Conservation (phyloP, 495 filamentous ascomycete species). For the Neurospora sp. region DNA sequence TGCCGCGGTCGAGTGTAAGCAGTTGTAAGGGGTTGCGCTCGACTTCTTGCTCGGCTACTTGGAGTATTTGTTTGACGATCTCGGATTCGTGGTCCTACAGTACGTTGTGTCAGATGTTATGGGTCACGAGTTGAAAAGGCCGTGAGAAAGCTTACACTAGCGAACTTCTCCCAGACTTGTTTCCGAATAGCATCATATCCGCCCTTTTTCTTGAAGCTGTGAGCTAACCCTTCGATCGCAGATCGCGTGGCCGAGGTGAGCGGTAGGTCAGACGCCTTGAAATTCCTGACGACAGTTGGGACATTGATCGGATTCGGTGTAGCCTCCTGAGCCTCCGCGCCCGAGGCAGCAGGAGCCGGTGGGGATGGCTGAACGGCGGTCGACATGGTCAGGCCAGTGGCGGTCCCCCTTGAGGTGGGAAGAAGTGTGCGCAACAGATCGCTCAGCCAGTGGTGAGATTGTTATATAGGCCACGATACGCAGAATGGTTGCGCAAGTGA, state of each 20-base stretch:
- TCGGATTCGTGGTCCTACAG: conserved; percentile 54
- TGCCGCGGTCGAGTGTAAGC: conserved; percentile 65
- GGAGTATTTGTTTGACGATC: conserved; percentile 55
- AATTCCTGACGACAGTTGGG: conserved; percentile 44
- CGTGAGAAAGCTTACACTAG: conserved; percentile 48
- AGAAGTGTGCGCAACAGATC: neutral
- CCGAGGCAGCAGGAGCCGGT: neutral
- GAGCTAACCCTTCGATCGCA: conserved; percentile 66
- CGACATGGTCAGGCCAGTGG: conserved; percentile 8
- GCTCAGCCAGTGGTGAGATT: neutral
- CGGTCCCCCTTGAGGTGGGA: neutral
- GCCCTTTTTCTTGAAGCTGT: conserved; percentile 85
- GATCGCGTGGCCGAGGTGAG: conserved; percentile 58
- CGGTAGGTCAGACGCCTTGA: conserved; percentile 78
- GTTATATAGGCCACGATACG: neutral
- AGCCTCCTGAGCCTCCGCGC: neutral
- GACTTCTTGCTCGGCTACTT: conserved; percentile 69
- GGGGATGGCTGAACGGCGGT: conserved; percentile 1
- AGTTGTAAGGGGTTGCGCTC: conserved; percentile 64
- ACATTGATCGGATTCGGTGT: conserved; percentile 9
- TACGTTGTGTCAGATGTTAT: neutral
- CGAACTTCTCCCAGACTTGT: conserved; percentile 68
- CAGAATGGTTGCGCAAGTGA: neutral
- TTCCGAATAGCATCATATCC: conserved; percentile 80
- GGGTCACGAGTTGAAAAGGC: neutral